phyloP scores from a whole-genome alignment of 2,329 filamentous ascomycete species.

The Colletotrichum sp. region DNA sequence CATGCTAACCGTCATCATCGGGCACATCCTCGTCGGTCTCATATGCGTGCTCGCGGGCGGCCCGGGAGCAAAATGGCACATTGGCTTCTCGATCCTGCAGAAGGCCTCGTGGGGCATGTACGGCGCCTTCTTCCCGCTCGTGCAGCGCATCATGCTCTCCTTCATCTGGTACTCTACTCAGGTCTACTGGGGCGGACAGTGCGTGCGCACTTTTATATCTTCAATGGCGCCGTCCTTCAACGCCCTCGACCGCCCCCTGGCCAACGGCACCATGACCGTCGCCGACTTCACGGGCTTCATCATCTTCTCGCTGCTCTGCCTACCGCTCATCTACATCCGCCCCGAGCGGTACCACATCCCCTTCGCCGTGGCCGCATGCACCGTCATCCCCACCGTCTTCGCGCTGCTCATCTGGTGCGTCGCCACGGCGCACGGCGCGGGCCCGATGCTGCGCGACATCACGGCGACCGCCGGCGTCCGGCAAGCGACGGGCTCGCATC shows the following conservation, averaged over 20 bases:
- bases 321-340: constrained; percentile 28
- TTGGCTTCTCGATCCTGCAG: constrained; percentile 30
- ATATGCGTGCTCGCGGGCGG: constrained; percentile 29
- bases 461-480: constrained; percentile 22
- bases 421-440: constrained; percentile 28
- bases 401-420: constrained; percentile 31
- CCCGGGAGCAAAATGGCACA: constrained; percentile 31
- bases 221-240: constrained; percentile 25
- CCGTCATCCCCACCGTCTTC: constrained; percentile 31
- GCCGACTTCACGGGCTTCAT: constrained; percentile 27
- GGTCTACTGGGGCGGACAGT: constrained; percentile 30
- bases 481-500: constrained; percentile 20
- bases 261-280: constrained; percentile 22
- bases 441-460: constrained; percentile 27
- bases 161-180: constrained; percentile 30
- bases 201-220: constrained; percentile 25
- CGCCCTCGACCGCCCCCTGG: constrained; percentile 16
- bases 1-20: constrained; percentile 29
- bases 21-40: constrained; percentile 26
- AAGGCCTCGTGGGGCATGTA: constrained; percentile 30
- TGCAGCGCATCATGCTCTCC: constrained; percentile 26
- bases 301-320: constrained; percentile 27
- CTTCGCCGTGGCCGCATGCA: constrained; percentile 26
- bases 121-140: constrained; percentile 29
- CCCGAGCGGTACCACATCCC: constrained; percentile 29